Evolutionary conservation across 331 rosid species (phyloP).

Genomic region (Quercus lobata): DNA sequence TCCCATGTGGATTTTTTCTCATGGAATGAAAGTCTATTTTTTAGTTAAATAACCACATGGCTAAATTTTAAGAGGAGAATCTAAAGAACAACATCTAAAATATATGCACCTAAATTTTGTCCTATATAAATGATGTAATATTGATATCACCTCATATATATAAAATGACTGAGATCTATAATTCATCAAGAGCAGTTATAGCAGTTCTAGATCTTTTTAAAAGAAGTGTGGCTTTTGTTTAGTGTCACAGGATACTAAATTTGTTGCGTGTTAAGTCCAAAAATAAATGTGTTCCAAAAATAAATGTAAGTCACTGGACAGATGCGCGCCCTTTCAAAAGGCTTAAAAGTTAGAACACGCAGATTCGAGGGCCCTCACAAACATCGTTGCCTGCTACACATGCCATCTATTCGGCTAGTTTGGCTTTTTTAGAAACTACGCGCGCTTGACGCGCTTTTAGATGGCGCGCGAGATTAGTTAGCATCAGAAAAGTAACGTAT

Average conservation of each 20-base stretch:
- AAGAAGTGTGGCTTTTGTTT: too few relatives aligned
- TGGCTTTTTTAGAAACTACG: background rate
- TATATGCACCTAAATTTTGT: too few relatives aligned
- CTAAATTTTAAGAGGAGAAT: fast-evolving
- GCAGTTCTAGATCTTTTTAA: background rate
- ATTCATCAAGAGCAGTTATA: background rate
- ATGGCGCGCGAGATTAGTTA: background rate
- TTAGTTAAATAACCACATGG: too few relatives aligned
- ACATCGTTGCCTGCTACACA: background rate
- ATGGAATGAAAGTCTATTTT: fast-evolving
- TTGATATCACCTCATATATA: too few relatives aligned
- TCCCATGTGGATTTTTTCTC: too few relatives aligned
- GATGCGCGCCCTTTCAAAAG: too few relatives aligned
- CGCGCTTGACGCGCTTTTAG: background rate
- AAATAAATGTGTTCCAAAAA: too few relatives aligned
- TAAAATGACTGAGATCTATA: too few relatives aligned
- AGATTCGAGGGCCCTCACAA: background rate
- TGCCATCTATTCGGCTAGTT: constrained; percentile 1
- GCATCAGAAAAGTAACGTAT: background rate
- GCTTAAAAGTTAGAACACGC: too few relatives aligned
- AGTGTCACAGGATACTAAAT: fast-evolving
- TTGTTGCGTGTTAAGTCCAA: too few relatives aligned
- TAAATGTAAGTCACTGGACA: too few relatives aligned
- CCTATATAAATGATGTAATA: too few relatives aligned
- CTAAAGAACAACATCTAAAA: fast-evolving